Conservation (phyloP, 2,329 filamentous ascomycete species). For the Botrytis sinoallii region DNA sequence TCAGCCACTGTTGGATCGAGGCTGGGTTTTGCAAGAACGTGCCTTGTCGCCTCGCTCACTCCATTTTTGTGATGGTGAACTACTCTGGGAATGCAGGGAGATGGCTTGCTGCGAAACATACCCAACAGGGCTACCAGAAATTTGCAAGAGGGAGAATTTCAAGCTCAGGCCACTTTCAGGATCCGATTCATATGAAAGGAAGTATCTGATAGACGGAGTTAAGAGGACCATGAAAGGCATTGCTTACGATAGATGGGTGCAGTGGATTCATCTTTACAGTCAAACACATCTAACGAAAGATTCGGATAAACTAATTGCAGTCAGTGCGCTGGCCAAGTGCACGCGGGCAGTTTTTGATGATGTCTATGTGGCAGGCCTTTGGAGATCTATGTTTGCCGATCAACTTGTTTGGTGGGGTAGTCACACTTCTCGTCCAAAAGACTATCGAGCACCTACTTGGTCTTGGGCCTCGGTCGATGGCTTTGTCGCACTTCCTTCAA, state of each 20-base stretch:
- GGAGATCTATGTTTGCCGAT: background rate
- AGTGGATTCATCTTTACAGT: background rate
- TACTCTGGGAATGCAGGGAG: constrained; percentile 21
- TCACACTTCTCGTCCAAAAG: accelerated
- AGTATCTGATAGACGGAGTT: background rate
- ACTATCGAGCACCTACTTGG: constrained; percentile 12
- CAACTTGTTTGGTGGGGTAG: background rate
- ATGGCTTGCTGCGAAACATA: background rate
- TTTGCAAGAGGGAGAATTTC: background rate
- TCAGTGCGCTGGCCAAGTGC: constrained; percentile 1
- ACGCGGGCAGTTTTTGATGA: background rate
- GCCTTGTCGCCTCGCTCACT: constrained; percentile 24
- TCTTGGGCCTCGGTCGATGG: constrained; percentile 2
- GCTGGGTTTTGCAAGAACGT: constrained; percentile 28
- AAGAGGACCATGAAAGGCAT: background rate
- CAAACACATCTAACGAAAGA: background rate
- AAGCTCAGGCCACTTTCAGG: background rate
- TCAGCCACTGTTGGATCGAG: constrained; percentile 11
- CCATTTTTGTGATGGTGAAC: constrained; percentile 15
- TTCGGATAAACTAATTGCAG: background rate
- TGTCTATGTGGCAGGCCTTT: constrained; percentile 1
- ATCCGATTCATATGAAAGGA: background rate
- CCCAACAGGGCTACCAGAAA: background rate
- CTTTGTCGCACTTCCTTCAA: accelerated
- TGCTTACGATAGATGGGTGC: background rate